Percentiles rank a stretch among this genome's conserved stretches.
Evolutionary conservation across 495 filamentous ascomycete genomes (phyloP).

Genomic region (Choiromyces venosus): DNA sequence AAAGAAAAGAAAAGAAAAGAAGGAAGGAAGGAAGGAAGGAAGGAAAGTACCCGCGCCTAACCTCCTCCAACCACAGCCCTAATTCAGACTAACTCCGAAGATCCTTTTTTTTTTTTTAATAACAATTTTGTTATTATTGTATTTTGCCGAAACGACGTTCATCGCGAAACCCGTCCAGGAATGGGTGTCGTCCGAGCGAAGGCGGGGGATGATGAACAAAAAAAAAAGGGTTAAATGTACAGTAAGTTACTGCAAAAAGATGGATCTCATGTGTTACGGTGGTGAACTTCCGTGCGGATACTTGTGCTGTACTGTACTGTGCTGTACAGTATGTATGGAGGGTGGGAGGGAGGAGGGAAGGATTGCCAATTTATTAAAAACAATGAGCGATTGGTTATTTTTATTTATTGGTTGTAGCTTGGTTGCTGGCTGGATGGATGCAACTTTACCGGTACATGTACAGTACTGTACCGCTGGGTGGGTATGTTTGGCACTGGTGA

Average conservation of each 20-base stretch:
- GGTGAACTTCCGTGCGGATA: too few species aligned
- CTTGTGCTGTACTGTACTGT: too few species aligned
- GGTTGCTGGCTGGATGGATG: background rate
- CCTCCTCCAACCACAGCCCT: background rate
- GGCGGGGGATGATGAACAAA: background rate
- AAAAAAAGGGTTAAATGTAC: background rate
- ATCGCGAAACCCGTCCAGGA: too few species aligned
- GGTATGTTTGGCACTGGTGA: background rate
- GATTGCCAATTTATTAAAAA: background rate
- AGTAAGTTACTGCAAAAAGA: too few species aligned
- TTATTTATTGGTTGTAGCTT: background rate
- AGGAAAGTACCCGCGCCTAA: background rate
- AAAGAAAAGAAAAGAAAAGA: too few species aligned
- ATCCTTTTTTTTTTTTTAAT: background rate
- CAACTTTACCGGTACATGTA: background rate
- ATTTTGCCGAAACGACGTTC: background rate
- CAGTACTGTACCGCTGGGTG: too few species aligned
- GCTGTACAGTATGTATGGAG: too few species aligned
- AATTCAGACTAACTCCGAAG: background rate
- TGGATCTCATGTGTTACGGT: background rate
- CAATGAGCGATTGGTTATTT: background rate
- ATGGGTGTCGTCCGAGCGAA: background rate
- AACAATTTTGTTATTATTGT: background rate
- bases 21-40: too few species aligned
- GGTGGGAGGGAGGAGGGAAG: background rate